Percentiles rank a stretch among this genome's conserved stretches.
phyloP scores from a whole-genome alignment of 2,329 filamentous ascomycete species.

The Macrophomina pseudophaseolina region DNA sequence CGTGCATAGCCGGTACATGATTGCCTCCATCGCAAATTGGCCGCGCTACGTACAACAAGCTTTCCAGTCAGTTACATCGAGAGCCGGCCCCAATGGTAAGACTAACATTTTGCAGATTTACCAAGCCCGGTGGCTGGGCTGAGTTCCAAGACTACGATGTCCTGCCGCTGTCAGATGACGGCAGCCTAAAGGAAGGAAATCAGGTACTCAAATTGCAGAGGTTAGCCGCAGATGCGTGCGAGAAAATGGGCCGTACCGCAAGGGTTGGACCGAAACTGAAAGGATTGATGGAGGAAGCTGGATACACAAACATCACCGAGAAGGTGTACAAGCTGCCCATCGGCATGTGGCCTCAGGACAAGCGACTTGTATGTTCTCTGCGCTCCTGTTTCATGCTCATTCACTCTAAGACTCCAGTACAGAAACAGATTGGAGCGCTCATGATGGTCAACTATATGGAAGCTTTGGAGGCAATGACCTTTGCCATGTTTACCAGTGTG shows the following conservation, averaged over 20 bases:
- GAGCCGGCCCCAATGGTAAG: neutral
- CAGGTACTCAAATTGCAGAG: slow-evolving; percentile 2
- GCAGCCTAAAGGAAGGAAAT: slow-evolving; percentile 27
- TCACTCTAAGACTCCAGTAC: neutral
- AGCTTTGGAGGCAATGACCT: slow-evolving; percentile 49
- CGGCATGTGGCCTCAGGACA: slow-evolving; percentile 33
- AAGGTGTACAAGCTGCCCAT: slow-evolving; percentile 29
- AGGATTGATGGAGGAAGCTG: slow-evolving; percentile 46
- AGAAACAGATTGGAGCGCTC: slow-evolving; percentile 31
- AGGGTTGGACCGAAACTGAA: slow-evolving; percentile 46
- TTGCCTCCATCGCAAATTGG: slow-evolving; percentile 60
- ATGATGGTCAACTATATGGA: slow-evolving; percentile 48
- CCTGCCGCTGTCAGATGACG: slow-evolving; percentile 32
- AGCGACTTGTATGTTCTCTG: neutral
- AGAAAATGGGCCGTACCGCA: slow-evolving; percentile 41
- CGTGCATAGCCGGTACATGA: slow-evolving; percentile 59
- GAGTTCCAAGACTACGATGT: slow-evolving; percentile 33
- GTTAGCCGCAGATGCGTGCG: neutral
- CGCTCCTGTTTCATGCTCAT: neutral
- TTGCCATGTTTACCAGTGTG: slow-evolving; percentile 48
- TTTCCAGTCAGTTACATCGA: neutral
- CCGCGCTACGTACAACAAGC: slow-evolving; percentile 62
- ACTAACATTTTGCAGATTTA: neutral
- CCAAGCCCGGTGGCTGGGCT: slow-evolving; percentile 29
- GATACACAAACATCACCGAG: slow-evolving; percentile 49